Percentiles rank a stretch among this genome's conserved stretches.
Conservation (phyloP, 805 yeast species). For the Jamesozyma lodderae region DNA sequence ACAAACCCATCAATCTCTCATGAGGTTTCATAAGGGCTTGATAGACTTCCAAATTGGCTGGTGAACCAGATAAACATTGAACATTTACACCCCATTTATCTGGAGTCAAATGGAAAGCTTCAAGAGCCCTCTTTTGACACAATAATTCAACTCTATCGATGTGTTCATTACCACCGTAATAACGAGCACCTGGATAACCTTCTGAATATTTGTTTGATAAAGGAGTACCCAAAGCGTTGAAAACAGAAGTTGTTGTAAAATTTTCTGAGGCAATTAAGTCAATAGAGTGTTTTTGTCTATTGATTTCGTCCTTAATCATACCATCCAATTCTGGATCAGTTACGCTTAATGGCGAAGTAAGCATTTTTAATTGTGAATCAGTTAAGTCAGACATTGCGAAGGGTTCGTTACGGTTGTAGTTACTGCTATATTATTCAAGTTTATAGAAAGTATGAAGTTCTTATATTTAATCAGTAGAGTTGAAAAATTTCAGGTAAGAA, state of each 20-base stretch:
- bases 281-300: conserved; percentile 87
- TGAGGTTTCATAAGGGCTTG: conserved; percentile 90
- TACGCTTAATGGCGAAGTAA: conserved; percentile 47
- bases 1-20: conserved; percentile 95
- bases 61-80: conserved; percentile 91
- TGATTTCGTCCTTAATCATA: conserved; percentile 68
- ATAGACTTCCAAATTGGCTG: conserved; percentile 94
- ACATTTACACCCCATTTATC: conserved; percentile 96
- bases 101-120: conserved; percentile 70
- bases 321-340: conserved; percentile 72
- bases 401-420: too few relatives aligned
- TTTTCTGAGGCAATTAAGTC: conserved; percentile 94
- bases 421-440: too few relatives aligned
- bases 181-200: conserved; percentile 98
- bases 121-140: conserved; percentile 90
- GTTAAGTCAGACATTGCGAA: too few relatives aligned
- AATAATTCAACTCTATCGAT: conserved; percentile 86
- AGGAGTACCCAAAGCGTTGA: conserved; percentile 92
- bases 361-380: conserved; percentile 52
- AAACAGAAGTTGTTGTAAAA: conserved; percentile 89
- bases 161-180: conserved; percentile 96
- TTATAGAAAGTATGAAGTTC: too few relatives aligned
- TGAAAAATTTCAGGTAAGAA: too few relatives aligned
- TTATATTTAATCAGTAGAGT: too few relatives aligned
- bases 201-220: conserved; percentile 98